A percentile compares a stretch with the other conserved stretches of the same genome.
Evolutionary conservation across 2,329 filamentous ascomycete genomes (phyloP).

Genomic region (Penicillium italicum): DNA sequence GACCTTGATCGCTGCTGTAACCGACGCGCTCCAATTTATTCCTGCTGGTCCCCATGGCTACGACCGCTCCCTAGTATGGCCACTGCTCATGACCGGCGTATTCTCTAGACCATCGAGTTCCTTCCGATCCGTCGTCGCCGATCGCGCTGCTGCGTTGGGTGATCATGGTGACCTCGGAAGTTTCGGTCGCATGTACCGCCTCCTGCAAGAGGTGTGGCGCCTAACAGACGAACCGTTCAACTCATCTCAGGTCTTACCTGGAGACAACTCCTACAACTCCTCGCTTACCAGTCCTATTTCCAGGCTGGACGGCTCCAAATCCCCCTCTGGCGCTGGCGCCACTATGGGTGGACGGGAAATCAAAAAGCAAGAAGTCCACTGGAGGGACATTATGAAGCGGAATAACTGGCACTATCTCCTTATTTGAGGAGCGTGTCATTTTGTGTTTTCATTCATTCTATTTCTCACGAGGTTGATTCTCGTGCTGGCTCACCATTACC

Average conservation of each 20-base stretch:
- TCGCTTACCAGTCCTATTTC: not conserved
- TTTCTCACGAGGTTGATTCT: not conserved
- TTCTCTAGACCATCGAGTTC: slow-evolving; percentile 67
- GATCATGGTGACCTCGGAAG: slow-evolving; percentile 74
- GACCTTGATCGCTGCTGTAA: slow-evolving; percentile 73
- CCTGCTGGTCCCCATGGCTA: slow-evolving; percentile 77
- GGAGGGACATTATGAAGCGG: slow-evolving; percentile 88
- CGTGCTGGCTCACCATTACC: not conserved
- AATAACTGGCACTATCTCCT: slow-evolving; percentile 91
- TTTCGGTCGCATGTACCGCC: slow-evolving; percentile 74
- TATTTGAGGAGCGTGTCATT: slow-evolving; percentile 54
- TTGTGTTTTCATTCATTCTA: not conserved
- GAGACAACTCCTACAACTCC: slow-evolving; percentile 1
- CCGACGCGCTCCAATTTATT: slow-evolving; percentile 68
- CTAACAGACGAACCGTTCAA: slow-evolving; percentile 60
- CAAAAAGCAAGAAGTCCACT: slow-evolving; percentile 69
- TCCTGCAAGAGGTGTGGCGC: slow-evolving; percentile 79
- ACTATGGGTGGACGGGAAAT: slow-evolving; percentile 15
- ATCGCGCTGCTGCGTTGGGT: slow-evolving; percentile 72
- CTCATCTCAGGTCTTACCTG: not conserved
- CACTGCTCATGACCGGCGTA: slow-evolving; percentile 81
- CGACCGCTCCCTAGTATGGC: slow-evolving; percentile 89
- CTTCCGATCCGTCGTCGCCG: slow-evolving; percentile 75
- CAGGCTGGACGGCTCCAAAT: not conserved
- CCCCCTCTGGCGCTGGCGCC: not conserved